A percentile compares a stretch with the other conserved stretches of the same genome.
These are phyloP conservation scores for Nicotiana noctiflora DNA, from an alignment of 257 asterid genomes.

Conservation along the genomic window DNA sequence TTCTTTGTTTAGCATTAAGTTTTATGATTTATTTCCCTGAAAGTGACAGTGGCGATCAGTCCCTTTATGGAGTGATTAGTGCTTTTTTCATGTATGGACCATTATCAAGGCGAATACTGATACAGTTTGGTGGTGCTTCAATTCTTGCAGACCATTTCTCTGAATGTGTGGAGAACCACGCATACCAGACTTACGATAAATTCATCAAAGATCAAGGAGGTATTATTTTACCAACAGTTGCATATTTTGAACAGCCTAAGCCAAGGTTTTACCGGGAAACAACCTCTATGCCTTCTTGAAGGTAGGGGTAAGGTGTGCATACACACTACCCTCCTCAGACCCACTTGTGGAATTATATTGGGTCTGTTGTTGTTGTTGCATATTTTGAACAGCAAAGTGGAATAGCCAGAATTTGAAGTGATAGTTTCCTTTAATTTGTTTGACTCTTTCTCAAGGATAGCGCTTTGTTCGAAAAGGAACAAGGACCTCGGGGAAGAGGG, in stretches of 20 bases:
- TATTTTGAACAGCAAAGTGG: not conserved
- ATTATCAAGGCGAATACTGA: not conserved
- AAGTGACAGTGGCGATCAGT: not conserved
- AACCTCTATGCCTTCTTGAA: too few relatives aligned
- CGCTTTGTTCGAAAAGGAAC: not conserved
- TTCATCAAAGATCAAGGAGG: slow-evolving; percentile 77
- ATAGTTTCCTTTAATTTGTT: not conserved
- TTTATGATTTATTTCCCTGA: not conserved
- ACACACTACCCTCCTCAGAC: too few relatives aligned
- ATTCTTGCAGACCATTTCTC: slow-evolving; percentile 79
- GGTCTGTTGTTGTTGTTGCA: not conserved
- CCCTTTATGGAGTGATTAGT: not conserved
- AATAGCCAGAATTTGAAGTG: not conserved
- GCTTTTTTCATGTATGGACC: not conserved
- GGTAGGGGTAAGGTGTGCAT: too few relatives aligned
- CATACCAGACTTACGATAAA: slow-evolving; percentile 94
- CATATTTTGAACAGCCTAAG: not conserved
- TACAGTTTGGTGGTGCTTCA: not conserved
- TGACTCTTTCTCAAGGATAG: not conserved
- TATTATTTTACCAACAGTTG: slow-evolving; percentile 13
- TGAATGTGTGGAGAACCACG: slow-evolving; percentile 92
- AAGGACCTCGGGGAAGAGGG: not conserved
- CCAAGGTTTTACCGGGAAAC: too few relatives aligned
- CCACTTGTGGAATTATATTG: too few relatives aligned
- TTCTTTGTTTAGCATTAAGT: not conserved